Evolutionary conservation across 2,329 filamentous ascomycete species (phyloP).

Genomic region (Shiraia bambusicola): DNA sequence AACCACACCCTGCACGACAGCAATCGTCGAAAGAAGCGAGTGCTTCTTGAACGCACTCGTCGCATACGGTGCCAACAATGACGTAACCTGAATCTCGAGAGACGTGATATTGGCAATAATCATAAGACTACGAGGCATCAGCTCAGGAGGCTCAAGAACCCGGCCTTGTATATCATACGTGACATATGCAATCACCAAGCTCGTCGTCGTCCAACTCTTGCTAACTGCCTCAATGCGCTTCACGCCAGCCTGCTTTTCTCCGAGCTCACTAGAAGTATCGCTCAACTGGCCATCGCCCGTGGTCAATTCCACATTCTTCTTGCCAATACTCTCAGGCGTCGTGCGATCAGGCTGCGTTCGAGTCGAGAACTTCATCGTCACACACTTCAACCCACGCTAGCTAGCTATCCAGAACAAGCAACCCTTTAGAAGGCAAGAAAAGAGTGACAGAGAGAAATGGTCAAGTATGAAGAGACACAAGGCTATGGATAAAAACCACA

Average conservation of each 20-base stretch:
- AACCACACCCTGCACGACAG: conserved; percentile 65
- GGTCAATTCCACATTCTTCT: conserved; percentile 8
- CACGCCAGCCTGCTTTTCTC: conserved; percentile 49
- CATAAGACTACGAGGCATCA: conserved; percentile 40
- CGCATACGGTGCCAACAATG: conserved; percentile 63
- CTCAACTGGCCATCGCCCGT: conserved; percentile 2
- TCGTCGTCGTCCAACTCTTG: conserved; percentile 51
- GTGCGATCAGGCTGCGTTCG: background rate
- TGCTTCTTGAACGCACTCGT: conserved; percentile 66
- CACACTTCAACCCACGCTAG: no score
- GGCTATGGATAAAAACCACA: no score
- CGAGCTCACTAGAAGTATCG: conserved; percentile 9
- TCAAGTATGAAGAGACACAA: no score
- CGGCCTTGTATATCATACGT: conserved; percentile 27
- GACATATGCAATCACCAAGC: conserved; percentile 51
- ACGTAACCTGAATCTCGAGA: conserved; percentile 65
- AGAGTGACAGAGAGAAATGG: no score
- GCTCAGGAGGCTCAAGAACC: background rate
- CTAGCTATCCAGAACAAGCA: no score
- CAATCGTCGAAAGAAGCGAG: conserved; percentile 65
- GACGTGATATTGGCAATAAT: conserved; percentile 67
- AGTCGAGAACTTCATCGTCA: no score
- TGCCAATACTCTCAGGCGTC: conserved; percentile 7
- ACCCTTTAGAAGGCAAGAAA: no score
- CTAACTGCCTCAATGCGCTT: conserved; percentile 53